A percentile compares a stretch with the other conserved stretches of the same genome.
These are phyloP conservation scores for Eutrema japonicum DNA, from an alignment of 345 rosid species.

Conservation along the genomic window DNA sequence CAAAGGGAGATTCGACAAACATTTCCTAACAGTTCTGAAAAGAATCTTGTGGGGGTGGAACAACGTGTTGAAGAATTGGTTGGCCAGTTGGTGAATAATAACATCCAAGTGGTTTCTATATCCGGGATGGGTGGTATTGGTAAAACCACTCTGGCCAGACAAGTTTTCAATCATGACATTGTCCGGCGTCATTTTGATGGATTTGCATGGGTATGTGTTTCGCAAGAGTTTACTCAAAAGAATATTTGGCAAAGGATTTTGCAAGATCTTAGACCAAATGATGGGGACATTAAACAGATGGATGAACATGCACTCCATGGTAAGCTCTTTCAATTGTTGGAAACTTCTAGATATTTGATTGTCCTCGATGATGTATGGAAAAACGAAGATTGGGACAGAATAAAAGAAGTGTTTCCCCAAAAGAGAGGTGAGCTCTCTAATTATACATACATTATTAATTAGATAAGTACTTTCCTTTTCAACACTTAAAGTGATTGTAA, in stretches of 20 bases:
- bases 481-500: background rate
- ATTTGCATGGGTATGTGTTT: conserved; percentile 47
- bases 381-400: conserved; percentile 38
- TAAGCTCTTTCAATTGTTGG: conserved; percentile 23
- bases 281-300: conserved; percentile 3
- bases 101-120: conserved; percentile 37
- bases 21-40: conserved; percentile 33
- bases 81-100: conserved; percentile 13
- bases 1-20: conserved; percentile 14
- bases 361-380: conserved; percentile 54
- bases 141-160: conserved; percentile 51
- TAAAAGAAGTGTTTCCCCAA: conserved; percentile 39
- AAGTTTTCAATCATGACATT: conserved; percentile 24
- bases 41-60: conserved; percentile 47
- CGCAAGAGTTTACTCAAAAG: conserved; percentile 33
- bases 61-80: conserved; percentile 29
- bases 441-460: background rate
- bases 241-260: conserved; percentile 45
- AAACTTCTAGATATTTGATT: conserved; percentile 41
- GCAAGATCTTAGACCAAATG: conserved; percentile 24
- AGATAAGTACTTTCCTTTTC: background rate
- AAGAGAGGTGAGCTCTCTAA: background rate
- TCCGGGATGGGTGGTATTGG: conserved; percentile 62
- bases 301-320: conserved; percentile 20
- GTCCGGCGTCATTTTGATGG: conserved; percentile 37